Evolutionary conservation across 352 stramenopile species (phyloP).

Genomic region (Pythium guiyangense): DNA sequence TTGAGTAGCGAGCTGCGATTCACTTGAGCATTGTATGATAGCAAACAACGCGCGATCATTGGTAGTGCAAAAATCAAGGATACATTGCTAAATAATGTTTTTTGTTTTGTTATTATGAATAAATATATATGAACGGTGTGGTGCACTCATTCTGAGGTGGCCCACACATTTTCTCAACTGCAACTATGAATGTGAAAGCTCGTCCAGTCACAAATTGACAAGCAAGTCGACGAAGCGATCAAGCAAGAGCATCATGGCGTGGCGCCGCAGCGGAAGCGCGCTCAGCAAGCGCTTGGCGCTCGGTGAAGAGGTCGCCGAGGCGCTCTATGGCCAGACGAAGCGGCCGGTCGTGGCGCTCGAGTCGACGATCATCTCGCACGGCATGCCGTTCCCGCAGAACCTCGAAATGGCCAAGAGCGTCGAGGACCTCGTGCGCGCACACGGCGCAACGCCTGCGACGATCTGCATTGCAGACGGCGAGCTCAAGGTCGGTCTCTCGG

Average conservation of each 20-base stretch:
- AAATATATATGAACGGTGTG: too few relatives aligned
- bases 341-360: constrained; percentile 93
- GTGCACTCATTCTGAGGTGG: too few relatives aligned
- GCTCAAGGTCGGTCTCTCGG: constrained; percentile 65
- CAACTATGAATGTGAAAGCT: too few relatives aligned
- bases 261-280: constrained; percentile 33
- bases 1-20: too few relatives aligned
- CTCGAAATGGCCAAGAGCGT: constrained; percentile 90
- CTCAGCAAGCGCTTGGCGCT: constrained; percentile 40
- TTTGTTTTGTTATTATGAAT: too few relatives aligned
- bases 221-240: neutral
- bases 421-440: constrained; percentile 85
- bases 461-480: constrained; percentile 95
- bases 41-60: neutral
- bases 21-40: too few relatives aligned
- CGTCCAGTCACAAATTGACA: neutral
- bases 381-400: constrained; percentile 98
- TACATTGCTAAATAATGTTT: neutral
- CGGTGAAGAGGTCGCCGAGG: constrained; percentile 47
- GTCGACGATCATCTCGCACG: constrained; percentile 99
- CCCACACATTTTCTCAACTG: too few relatives aligned
- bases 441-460: constrained; percentile 92
- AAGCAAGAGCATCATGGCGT: constrained; percentile 17
- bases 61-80: neutral
- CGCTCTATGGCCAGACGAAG: constrained; percentile 32